Base-by-base conservation (phyloP, 495 filamentous ascomycete species). In the Hyaloscypha bicolor region DNA sequence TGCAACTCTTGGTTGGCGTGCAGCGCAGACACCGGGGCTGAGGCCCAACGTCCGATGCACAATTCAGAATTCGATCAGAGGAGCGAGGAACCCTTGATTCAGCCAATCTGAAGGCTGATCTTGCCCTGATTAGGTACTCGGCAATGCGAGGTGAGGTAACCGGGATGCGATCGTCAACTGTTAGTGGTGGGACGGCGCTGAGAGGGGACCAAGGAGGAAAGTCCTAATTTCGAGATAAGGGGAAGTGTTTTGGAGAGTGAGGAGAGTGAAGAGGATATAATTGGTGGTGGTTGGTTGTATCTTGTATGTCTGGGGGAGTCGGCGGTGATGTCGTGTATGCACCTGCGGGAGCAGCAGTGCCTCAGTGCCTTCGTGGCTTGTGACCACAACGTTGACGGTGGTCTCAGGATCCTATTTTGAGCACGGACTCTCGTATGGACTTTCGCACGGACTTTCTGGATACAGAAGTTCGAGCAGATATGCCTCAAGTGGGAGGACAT, bases 11-110 rank as follows among this genome's bases (percentile, higher is more conserved):
- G 42, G 42, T 48, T 48, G 42, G 42, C 35, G 35, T 48, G 53
- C 22, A 56, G 22, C n/a, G 22, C 6, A 11, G 42, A 48, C 42
- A 48, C 2, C 8, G 42, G 42, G 9, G 42, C 42, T 19, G 42
- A 48, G 42, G 42, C 42, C 42, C 42, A 48, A 48, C 16, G 42
- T 37, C 56, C 56, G 56, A 60, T 60, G 56, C 56, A 37, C 56
- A 60, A 60, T 33, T 21, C 14, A 12, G 32, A 60, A 35, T 60
- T 37, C 56, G 56, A 60, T 60, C 19, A 4, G 6, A 29, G 29
- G 21, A 25, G 29, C 9, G 0, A 14, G 4, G 42, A 48, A 6
- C 11, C 42, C 25, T 12, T 0, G 29, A 56, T 29, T 8, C 21
- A 31, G 53, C 53, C 53, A 29, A 56, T 29, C 53, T 56, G 53